Conservation (phyloP, 306 rosid genomes). For the Pterocarpus santalinus region DNA sequence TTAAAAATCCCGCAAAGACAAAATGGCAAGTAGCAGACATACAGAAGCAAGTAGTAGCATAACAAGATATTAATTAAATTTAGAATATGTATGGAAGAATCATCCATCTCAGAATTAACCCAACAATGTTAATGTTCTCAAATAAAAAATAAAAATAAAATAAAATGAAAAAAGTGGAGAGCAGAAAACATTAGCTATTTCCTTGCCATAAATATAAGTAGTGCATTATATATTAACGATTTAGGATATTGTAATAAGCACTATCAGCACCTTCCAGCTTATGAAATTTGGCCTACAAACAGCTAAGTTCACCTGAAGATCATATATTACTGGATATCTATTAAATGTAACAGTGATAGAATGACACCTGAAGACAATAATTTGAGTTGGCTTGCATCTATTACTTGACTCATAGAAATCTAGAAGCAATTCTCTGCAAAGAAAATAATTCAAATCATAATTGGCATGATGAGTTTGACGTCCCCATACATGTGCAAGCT, state of each 20-base stretch:
- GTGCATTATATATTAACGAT: conserved; percentile 4
- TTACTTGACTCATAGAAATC: conserved; percentile 80
- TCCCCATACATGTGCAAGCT: background rate
- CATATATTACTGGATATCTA: conserved; percentile 22
- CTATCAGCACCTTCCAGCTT: conserved; percentile 20
- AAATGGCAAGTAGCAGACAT: conserved; percentile 1
- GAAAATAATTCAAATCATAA: conserved; percentile 30
- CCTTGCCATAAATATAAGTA: background rate
- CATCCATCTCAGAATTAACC: background rate
- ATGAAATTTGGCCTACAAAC: conserved; percentile 24
- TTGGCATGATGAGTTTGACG: conserved; percentile 25
- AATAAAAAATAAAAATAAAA: background rate
- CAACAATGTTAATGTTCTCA: conserved; percentile 4
- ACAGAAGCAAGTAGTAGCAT: background rate
- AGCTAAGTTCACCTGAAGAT: conserved; percentile 23
- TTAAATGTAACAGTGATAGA: conserved; percentile 30
- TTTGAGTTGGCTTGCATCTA: conserved; percentile 78
- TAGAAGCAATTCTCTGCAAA: conserved; percentile 85
- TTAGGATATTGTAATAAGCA: conserved; percentile 5
- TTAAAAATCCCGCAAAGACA: background rate
- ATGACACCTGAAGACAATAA: conserved; percentile 86
- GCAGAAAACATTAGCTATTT: background rate
- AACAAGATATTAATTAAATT: background rate
- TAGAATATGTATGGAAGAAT: background rate
- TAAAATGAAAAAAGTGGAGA: background rate